phyloP scores from a whole-genome alignment of 495 filamentous ascomycete genomes.

The Lineolata rhizophorae region DNA sequence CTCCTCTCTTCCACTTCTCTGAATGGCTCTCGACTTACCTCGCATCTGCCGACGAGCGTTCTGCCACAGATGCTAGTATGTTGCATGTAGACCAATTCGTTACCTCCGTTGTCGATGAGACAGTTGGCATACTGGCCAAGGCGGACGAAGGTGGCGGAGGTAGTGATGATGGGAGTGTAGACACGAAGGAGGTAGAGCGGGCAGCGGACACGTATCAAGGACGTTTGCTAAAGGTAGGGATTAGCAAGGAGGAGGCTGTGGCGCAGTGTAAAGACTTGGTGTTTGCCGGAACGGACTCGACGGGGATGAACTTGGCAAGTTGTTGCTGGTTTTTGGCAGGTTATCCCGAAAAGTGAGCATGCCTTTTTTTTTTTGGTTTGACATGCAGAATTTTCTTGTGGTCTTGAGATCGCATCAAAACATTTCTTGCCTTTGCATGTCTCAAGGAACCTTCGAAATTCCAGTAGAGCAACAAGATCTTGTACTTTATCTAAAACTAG shows the following conservation, averaged over 20 bases:
- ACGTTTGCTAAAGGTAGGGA: constrained; percentile 22
- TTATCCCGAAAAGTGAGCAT: constrained; percentile 22
- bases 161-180: too few species aligned
- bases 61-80: constrained; percentile 12
- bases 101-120: constrained; percentile 12
- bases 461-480: too few species aligned
- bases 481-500: too few species aligned
- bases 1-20: constrained; percentile 16
- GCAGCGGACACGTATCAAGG: constrained; percentile 26
- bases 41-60: constrained; percentile 12
- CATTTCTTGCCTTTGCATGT: too few species aligned
- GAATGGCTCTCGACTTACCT: constrained; percentile 14
- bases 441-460: too few species aligned
- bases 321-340: constrained; percentile 21
- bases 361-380: too few species aligned
- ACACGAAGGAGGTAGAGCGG: too few species aligned
- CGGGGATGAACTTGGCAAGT: constrained; percentile 24
- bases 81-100: constrained; percentile 20
- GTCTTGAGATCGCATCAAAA: too few species aligned
- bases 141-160: too few species aligned
- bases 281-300: constrained; percentile 23
- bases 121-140: too few species aligned
- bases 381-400: too few species aligned
- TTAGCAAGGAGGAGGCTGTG: constrained; percentile 20
- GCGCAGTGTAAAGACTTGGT: constrained; percentile 24